phyloP scores from a whole-genome alignment of 371 early-diverging fungal species.

The Syncephalastrum monosporum region DNA sequence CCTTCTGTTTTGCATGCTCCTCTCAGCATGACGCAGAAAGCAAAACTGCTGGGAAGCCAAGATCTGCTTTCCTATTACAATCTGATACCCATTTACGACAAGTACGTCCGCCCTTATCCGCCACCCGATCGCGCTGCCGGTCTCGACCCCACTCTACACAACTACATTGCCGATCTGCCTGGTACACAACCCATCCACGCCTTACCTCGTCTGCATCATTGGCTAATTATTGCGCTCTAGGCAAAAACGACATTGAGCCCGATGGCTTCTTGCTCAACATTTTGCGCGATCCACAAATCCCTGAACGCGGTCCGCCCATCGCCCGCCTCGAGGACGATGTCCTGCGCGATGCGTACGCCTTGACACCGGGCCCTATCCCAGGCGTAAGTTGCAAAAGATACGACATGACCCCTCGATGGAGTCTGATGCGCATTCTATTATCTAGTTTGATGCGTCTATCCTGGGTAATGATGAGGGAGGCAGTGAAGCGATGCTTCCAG shows the following conservation, averaged over 20 bases:
- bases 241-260: slow-evolving; percentile 36
- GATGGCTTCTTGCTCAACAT: slow-evolving; percentile 43
- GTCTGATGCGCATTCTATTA: background rate
- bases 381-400: slow-evolving; percentile 37
- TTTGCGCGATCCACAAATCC: slow-evolving; percentile 43
- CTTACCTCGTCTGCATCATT: background rate
- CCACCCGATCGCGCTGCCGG: slow-evolving; percentile 40
- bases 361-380: slow-evolving; percentile 58
- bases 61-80: slow-evolving; percentile 58
- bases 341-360: slow-evolving; percentile 48
- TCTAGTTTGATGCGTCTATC: slow-evolving; percentile 58
- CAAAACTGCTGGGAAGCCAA: slow-evolving; percentile 49
- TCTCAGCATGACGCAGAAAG: too few relatives aligned
- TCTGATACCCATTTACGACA: slow-evolving; percentile 56
- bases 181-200: slow-evolving; percentile 30
- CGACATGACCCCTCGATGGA: background rate
- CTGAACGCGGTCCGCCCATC: slow-evolving; percentile 34
- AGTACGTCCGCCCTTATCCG: slow-evolving; percentile 51
- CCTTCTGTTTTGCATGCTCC: too few relatives aligned
- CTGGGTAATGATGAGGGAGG: slow-evolving; percentile 53
- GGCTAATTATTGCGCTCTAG: slow-evolving; percentile 12
- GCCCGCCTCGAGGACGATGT: slow-evolving; percentile 42
- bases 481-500: slow-evolving; percentile 1
- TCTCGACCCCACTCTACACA: slow-evolving; percentile 45
- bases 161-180: slow-evolving; percentile 56